Percentiles rank a stretch among this genome's conserved stretches.
Conservation (phyloP, 129 eudicot species). For the Scalesia atractyloides region DNA sequence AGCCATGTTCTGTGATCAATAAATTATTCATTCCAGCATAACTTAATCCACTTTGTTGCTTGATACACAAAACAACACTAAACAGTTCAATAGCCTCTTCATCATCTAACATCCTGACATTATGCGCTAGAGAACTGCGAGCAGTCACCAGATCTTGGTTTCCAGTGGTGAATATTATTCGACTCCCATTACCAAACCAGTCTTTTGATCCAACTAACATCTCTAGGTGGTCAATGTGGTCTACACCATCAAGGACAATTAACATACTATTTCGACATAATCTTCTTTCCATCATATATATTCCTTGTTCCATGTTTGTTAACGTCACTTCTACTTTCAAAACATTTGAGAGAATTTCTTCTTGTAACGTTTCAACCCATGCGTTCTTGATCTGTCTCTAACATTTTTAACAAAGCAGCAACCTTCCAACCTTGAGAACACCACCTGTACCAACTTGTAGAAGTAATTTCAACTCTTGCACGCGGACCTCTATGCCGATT, state of each 20-base stretch:
- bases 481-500: constrained; percentile 17
- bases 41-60: too few relatives aligned
- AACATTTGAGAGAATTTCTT: constrained; percentile 12
- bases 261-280: constrained; percentile 11
- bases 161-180: constrained; percentile 28
- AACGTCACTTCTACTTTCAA: background rate
- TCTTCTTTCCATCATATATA: background rate
- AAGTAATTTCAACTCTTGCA: background rate
- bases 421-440: constrained; percentile 28
- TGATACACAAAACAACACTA: too few relatives aligned
- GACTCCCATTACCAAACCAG: constrained; percentile 36
- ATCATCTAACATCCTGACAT: constrained; percentile 3
- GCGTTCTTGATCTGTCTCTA: background rate
- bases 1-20: too few relatives aligned
- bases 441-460: constrained; percentile 18
- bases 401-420: constrained; percentile 16
- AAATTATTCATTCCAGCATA: too few relatives aligned
- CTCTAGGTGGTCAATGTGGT: constrained; percentile 14
- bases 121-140: background rate
- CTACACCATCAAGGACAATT: constrained; percentile 33
- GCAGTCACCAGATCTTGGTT: constrained; percentile 10
- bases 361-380: constrained; percentile 21
- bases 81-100: constrained; percentile 18
- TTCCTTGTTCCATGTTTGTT: background rate
- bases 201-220: constrained; percentile 25